A percentile compares a stretch with the other conserved stretches of the same genome.
These are phyloP conservation scores for Colletotrichum chrysophilum DNA, from an alignment of 2,329 filamentous ascomycete species.

Conservation along the genomic window DNA sequence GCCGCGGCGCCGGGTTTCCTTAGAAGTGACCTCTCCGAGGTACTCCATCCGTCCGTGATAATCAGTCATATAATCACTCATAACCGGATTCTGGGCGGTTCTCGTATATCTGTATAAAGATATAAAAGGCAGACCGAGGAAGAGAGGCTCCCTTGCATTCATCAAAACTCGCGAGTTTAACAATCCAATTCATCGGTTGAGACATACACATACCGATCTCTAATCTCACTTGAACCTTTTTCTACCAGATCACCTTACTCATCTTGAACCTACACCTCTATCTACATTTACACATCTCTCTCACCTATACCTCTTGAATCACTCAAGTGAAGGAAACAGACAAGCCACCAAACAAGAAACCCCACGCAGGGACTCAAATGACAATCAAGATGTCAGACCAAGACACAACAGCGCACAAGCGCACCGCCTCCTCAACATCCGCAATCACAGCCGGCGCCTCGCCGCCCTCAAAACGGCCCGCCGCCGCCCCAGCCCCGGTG, in stretches of 20 bases:
- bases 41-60: conserved; percentile 4
- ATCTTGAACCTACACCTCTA: neutral
- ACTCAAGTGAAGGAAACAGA: neutral
- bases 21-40: neutral
- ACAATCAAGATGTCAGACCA: conserved; percentile 10
- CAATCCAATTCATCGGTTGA: neutral
- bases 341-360: neutral
- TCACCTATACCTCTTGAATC: neutral
- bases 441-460: neutral
- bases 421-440: conserved; percentile 14
- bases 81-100: neutral
- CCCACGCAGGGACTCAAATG: neutral
- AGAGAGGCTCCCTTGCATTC: neutral
- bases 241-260: neutral
- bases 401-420: conserved; percentile 14
- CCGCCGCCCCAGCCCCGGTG: conserved; percentile 32
- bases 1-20: neutral
- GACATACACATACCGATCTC: neutral
- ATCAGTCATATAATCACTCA: conserved; percentile 4
- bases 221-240: neutral
- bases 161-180: neutral
- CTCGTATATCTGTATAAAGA: neutral
- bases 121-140: neutral
- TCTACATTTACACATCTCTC: neutral
- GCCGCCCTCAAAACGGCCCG: conserved; percentile 37